Conservation (phyloP, 164 flowering plant genomes). For the Magnolia changhungtana region DNA sequence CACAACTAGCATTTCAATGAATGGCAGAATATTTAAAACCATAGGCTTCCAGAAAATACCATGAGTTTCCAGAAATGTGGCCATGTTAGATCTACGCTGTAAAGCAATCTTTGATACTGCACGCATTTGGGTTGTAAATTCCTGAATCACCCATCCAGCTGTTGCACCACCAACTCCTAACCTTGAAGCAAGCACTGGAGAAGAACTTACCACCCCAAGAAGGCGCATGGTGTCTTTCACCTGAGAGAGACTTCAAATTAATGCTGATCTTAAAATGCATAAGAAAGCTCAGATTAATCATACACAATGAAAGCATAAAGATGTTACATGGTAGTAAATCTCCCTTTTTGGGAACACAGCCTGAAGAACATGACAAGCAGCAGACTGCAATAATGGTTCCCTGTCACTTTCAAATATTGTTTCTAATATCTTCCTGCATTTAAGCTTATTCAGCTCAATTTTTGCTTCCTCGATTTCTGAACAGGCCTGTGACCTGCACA, state of each 20-base stretch:
- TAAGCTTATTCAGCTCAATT: slow-evolving; percentile 52
- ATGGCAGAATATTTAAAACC: not conserved
- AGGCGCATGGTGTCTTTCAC: slow-evolving; percentile 95
- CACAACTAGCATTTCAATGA: not conserved
- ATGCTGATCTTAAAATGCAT: not conserved
- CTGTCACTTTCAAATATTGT: slow-evolving; percentile 84
- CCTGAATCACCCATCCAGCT: slow-evolving; percentile 81
- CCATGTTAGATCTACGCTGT: slow-evolving; percentile 82
- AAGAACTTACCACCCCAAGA: slow-evolving; percentile 74
- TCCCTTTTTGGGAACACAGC: slow-evolving; percentile 78
- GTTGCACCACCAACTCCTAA: slow-evolving; percentile 70
- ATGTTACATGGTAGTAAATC: slow-evolving; percentile 65
- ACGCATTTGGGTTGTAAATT: slow-evolving; percentile 91
- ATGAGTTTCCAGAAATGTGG: slow-evolving; percentile 74
- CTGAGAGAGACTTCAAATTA: slow-evolving; percentile 28
- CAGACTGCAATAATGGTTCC: slow-evolving; percentile 77
- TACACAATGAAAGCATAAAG: not conserved
- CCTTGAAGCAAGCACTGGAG: slow-evolving; percentile 64
- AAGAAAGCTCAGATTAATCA: not conserved
- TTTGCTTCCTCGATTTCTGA: slow-evolving; percentile 53
- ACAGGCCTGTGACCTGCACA: slow-evolving; percentile 40
- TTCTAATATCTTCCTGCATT: slow-evolving; percentile 72
- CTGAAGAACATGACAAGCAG: slow-evolving; percentile 89
- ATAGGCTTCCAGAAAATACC: slow-evolving; percentile 40
- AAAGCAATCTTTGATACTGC: slow-evolving; percentile 92